Conservation (phyloP, 345 rosid species). For the Trapa bicornis region DNA sequence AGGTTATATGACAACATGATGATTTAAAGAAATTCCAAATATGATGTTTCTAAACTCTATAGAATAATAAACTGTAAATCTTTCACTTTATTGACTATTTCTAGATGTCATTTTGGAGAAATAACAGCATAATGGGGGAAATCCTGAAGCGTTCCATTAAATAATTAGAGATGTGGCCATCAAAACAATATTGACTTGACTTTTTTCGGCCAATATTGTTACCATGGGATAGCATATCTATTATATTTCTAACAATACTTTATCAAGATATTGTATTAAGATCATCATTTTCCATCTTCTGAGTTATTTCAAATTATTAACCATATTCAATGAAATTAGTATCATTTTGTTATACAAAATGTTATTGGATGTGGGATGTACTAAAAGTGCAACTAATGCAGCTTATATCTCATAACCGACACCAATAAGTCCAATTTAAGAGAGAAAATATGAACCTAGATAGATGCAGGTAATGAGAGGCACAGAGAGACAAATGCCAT, state of each 20-base stretch:
- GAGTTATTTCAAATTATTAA: neutral
- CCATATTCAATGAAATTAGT: neutral
- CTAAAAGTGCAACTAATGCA: neutral
- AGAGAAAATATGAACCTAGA: neutral
- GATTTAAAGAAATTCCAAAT: neutral
- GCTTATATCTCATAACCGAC: neutral
- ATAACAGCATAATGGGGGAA: neutral
- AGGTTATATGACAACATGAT: neutral
- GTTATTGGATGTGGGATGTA: neutral
- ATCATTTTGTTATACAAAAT: neutral
- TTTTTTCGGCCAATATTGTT: neutral
- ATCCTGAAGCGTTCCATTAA: too few relatives aligned
- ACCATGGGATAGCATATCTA: neutral
- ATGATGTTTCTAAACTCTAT: neutral
- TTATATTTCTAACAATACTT: neutral
- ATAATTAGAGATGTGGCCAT: too few relatives aligned
- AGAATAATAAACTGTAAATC: neutral
- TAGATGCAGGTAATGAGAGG: neutral
- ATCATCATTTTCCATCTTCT: neutral
- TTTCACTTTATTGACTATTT: neutral
- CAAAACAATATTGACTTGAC: neutral
- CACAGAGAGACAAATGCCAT: neutral
- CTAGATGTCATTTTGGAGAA: neutral
- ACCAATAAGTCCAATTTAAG: neutral
- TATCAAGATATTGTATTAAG: neutral